phyloP scores from a whole-genome alignment of 2,329 filamentous ascomycete genomes.

The Samsoniella hepiali region DNA sequence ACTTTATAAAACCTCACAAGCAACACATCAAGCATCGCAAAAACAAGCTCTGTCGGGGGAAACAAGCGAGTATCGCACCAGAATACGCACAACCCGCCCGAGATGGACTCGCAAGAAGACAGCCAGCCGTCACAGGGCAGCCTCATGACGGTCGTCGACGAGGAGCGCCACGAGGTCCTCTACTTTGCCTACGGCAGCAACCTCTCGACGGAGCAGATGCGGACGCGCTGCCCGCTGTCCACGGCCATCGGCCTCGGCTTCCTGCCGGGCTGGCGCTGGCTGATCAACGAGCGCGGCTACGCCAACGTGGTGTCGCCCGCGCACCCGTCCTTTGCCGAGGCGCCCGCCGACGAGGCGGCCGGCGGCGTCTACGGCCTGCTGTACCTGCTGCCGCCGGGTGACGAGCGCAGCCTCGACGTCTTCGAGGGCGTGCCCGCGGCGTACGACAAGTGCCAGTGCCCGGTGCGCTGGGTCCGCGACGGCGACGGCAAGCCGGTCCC shows the following conservation, averaged over 20 bases:
- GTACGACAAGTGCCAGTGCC: constrained; percentile 51
- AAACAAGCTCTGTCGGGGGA: too few relatives aligned
- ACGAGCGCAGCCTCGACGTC: constrained; percentile 51
- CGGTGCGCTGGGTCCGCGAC: constrained; percentile 31
- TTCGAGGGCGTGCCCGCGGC: constrained; percentile 59
- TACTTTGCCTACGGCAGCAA: constrained; percentile 74
- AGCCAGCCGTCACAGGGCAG: constrained; percentile 36
- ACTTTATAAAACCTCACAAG: background rate
- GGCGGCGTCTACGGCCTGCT: constrained; percentile 55
- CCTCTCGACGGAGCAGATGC: constrained; percentile 65
- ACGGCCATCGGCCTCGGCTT: constrained; percentile 55
- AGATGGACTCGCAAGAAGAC: constrained; percentile 26
- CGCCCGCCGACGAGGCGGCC: constrained; percentile 9
- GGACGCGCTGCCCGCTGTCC: constrained; percentile 55
- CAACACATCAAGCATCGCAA: background rate
- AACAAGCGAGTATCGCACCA: too few relatives aligned
- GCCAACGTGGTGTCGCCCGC: constrained; percentile 58
- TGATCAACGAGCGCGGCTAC: constrained; percentile 65
- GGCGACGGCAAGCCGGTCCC: constrained; percentile 23
- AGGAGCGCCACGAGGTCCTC: constrained; percentile 38
- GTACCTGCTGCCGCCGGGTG: constrained; percentile 47
- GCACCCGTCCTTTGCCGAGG: background rate
- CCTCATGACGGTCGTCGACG: constrained; percentile 34
- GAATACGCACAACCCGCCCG: too few relatives aligned
- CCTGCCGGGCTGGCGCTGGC: constrained; percentile 57